Percentiles rank a stretch among this genome's conserved stretches.
Evolutionary conservation across 495 filamentous ascomycete species (phyloP).

Genomic region (Thermothielavioides terrestris): DNA sequence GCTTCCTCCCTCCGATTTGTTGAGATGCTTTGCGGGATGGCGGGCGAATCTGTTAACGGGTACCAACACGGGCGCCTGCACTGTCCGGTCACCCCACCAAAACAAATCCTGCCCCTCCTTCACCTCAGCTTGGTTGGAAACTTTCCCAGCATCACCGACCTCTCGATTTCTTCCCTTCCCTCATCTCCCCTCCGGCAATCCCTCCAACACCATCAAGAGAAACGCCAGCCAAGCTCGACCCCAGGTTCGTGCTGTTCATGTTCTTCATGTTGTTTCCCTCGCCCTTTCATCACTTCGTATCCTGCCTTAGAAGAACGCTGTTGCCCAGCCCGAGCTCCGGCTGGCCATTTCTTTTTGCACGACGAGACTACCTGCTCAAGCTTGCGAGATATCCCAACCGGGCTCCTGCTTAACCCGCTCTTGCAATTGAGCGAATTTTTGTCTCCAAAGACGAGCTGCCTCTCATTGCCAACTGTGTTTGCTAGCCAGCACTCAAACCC

Average conservation of each 20-base stretch:
- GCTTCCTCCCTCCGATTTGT: conserved; percentile 2
- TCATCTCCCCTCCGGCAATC: background rate
- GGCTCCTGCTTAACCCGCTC: background rate
- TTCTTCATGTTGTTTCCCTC: background rate
- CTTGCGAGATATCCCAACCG: conserved; percentile 20
- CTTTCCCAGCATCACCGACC: conserved; percentile 11
- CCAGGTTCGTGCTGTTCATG: conserved; percentile 11
- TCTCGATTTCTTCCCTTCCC: conserved; percentile 4
- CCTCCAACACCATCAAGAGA: conserved; percentile 3
- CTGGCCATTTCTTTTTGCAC: conserved; percentile 4
- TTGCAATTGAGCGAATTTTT: conserved; percentile 24
- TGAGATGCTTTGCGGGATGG: conserved; percentile 1
- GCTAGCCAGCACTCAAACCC: no score
- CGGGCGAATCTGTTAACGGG: conserved; percentile 8
- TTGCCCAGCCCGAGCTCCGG: background rate
- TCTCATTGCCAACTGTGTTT: no score
- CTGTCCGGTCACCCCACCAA: conserved; percentile 25
- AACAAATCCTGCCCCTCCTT: conserved; percentile 23
- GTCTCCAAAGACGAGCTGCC: background rate
- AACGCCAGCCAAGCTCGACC: conserved; percentile 5
- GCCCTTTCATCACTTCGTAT: background rate
- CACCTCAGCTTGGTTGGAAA: conserved; percentile 9
- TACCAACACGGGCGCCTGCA: conserved; percentile 14
- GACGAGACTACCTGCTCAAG: no score
- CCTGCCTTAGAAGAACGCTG: background rate